Base-by-base conservation (phyloP, 1,284 basidiomycete genomes). In the Fomitopsis betulina region DNA sequence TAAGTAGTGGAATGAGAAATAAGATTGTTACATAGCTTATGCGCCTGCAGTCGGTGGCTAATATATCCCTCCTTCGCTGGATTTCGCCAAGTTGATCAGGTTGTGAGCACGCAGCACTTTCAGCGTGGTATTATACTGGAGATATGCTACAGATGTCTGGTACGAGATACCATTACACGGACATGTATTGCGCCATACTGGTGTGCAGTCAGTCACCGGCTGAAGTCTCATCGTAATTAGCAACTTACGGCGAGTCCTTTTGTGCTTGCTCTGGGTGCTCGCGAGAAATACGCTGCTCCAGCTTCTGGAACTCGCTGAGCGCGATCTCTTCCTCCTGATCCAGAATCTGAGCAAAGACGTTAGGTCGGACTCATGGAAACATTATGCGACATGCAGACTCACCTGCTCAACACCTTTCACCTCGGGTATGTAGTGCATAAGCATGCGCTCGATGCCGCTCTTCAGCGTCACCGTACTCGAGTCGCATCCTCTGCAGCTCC, bases 401-500 rank as follows among this genome's bases (percentile, higher is more conserved):
- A 90, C 93, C 85, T 98, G 95, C 69, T 98, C 93, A 6, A 99
- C 95, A n/a, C 86, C 87, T 73, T 96, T 91, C 35, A 99, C 96
- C 74, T 99, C 96, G 6, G 96, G 96, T 57, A 99, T 93, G 69
- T 98, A 99, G 75, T 99, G 96, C 93, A 94, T 96, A 68, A 99
- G 78, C 97, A 99, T 99, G 61, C 96, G 82, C 78, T 99, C 97
- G 57, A 98, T 96, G 3, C 96, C 95, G 63, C 84, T 87, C 80
- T 98, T 99, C 61, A 99, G 79, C 17, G 96, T 99, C 30, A 99
- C 96, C 12, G 93, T 89, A 68, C 91, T 94, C 38, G 91, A 94
- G 63, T 87, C 87, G 74, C 96, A 99, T 7, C 97, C 96, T 68
- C 96, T 79, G 76, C 96, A 99, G 69, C 93, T 96, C 23, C 96